These are phyloP conservation scores for Kazachstania bromeliacearum DNA, from an alignment of 805 yeast genomes.

Conservation along the genomic window DNA sequence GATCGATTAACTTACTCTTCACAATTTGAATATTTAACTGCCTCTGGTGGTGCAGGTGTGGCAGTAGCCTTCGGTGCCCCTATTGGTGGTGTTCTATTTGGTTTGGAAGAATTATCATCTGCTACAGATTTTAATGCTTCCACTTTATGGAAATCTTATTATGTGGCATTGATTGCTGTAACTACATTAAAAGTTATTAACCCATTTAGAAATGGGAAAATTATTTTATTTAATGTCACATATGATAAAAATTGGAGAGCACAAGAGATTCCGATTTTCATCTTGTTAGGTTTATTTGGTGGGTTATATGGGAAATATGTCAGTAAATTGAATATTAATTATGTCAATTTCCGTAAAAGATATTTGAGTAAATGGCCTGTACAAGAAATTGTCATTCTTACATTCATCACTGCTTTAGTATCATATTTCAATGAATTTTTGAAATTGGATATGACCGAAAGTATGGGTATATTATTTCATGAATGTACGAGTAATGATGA, in stretches of 20 bases:
- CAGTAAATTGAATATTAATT: slow-evolving; percentile 63
- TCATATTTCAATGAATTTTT: slow-evolving; percentile 80
- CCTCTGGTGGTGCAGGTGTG: slow-evolving; percentile 95
- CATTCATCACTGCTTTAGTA: slow-evolving; percentile 61
- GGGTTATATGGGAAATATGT: slow-evolving; percentile 81
- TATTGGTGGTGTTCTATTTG: slow-evolving; percentile 89
- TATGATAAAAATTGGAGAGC: slow-evolving; percentile 82
- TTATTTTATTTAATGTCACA: slow-evolving; percentile 85
- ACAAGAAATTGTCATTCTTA: slow-evolving; percentile 60
- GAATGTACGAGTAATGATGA: slow-evolving; percentile 46
- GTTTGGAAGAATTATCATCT: slow-evolving; percentile 75
- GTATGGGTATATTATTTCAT: slow-evolving; percentile 82
- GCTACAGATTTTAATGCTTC: slow-evolving; percentile 61
- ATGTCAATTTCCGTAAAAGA: slow-evolving; percentile 66
- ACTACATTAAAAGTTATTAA: slow-evolving; percentile 69
- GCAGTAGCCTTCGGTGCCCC: slow-evolving; percentile 98
- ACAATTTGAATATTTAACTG: slow-evolving; percentile 46
- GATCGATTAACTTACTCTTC: slow-evolving; percentile 28
- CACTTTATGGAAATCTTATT: slow-evolving; percentile 85
- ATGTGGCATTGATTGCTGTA: slow-evolving; percentile 83
- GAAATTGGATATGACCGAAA: slow-evolving; percentile 85
- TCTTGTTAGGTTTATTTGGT: slow-evolving; percentile 78
- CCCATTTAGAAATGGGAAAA: slow-evolving; percentile 91
- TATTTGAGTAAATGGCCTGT: slow-evolving; percentile 41
- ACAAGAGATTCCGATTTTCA: slow-evolving; percentile 73